phyloP scores from a whole-genome alignment of 495 filamentous ascomycete species.

The Aspergillus saccharolyticus region DNA sequence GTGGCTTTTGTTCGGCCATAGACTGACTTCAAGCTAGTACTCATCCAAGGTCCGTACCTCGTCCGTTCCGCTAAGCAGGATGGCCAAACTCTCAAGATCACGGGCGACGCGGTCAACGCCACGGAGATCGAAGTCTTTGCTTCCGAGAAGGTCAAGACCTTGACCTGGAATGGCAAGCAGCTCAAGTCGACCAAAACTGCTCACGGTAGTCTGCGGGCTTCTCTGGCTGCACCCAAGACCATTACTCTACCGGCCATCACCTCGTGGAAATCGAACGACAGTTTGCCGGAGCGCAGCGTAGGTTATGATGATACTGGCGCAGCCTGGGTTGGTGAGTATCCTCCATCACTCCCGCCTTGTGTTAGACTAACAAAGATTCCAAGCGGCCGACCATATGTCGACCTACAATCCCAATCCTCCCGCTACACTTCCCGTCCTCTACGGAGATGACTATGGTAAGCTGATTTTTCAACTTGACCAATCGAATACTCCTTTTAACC shows the following conservation, averaged over 20 bases:
- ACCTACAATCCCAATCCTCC: conserved; percentile 58
- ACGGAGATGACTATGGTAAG: conserved; percentile 59
- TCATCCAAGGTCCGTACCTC: conserved; percentile 61
- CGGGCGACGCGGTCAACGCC: conserved; percentile 60
- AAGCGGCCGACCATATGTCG: conserved; percentile 43
- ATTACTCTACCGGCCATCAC: conserved; percentile 50
- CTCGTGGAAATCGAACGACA: conserved; percentile 62
- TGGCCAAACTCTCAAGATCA: conserved; percentile 46
- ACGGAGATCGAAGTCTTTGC: conserved; percentile 59
- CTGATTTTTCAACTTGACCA: not conserved
- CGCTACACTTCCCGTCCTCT: conserved; percentile 50
- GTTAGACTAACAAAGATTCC: conserved; percentile 35
- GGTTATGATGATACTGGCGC: conserved; percentile 55
- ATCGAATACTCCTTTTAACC: not conserved
- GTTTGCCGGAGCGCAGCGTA: conserved; percentile 59
- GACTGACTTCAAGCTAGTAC: conserved; percentile 27
- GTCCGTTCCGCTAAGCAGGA: conserved; percentile 52
- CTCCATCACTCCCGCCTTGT: not conserved
- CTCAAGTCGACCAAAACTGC: conserved; percentile 32
- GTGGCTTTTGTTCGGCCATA: conserved; percentile 15
- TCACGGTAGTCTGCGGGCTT: conserved; percentile 47
- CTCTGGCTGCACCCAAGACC: conserved; percentile 35
- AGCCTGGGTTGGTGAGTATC: conserved; percentile 51
- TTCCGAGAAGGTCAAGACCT: conserved; percentile 36
- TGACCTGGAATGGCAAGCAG: conserved; percentile 54